Evolutionary conservation across 225 moss, liverwort and hornwort genomes (phyloP), one percentile per base, ranked within the genome.

Genomic region (Bryoerythrophyllum caledonicum): DNA sequence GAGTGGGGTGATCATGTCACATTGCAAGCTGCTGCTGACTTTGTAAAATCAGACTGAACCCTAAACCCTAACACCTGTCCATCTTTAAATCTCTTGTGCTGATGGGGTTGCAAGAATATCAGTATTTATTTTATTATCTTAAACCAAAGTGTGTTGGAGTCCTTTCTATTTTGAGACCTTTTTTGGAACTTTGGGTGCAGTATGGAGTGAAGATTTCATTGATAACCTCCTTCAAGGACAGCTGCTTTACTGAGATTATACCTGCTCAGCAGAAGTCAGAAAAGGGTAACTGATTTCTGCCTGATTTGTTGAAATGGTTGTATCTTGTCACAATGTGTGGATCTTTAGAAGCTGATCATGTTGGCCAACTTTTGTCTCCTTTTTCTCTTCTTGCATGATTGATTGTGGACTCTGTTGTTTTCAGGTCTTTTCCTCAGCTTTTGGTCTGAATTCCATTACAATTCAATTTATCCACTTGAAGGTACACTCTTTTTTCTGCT

Each of bases 371-470:
- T 69, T 40, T 57, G 9, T 70, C 23, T 55, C 2, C 54, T 55
- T 55, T 38, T 55, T 23, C 54, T 8, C 9, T 15, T n/a, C n/a
- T n/a, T n/a, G n/a, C n/a, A n/a, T n/a, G n/a, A n/a, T n/a, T 4
- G 34, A 68, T 54, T 43, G 19, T 71, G 37, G 71, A 37, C 19
- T 46, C 26, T 34, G 60, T 53, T 56, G 72, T 76, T 32, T 32
- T 32, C 88, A 92, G 92, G 74, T 16, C 71, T 92, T 44, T 88
- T 78, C 77, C 74, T 92, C 13, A 92, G 90, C 85, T 92, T 90
- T 67, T 92, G 92, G 92, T 82, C 92, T 4, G 92, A 92, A 34
- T 76, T 89, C 57, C 92, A 92, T 49, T 92, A 92, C 11, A 92
- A 92, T 57, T 92, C 92, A 14, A 87, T 90, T 10, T 85, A 88